Percentiles rank a stretch among this genome's conserved stretches.
phyloP scores from a whole-genome alignment of 108 stramenopile species.

The Fistulifera pelliculosa region DNA sequence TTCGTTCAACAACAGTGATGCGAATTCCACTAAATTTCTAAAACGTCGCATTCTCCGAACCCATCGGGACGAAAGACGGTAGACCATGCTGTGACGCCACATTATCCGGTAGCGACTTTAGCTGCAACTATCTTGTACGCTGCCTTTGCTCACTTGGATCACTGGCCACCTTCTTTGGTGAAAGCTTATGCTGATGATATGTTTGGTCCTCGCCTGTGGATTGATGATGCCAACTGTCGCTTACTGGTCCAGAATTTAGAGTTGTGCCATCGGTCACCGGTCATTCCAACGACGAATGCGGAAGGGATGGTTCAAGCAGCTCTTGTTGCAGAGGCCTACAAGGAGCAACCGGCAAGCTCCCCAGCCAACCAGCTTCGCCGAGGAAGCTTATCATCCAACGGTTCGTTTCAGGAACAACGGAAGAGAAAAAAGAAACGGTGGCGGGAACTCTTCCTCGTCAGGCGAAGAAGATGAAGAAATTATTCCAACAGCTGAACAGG shows the following conservation, averaged over 20 bases:
- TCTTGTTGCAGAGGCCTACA: conserved; percentile 22
- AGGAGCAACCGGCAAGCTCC: neutral
- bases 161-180: conserved; percentile 61
- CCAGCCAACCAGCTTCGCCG: neutral
- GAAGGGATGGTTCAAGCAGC: conserved; percentile 24
- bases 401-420: neutral
- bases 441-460: conserved; percentile 38
- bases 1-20: conserved; percentile 1
- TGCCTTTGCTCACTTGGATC: conserved; percentile 46
- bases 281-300: neutral
- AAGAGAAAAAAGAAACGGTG: neutral
- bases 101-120: conserved; percentile 23
- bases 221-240: conserved; percentile 42
- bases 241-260: conserved; percentile 54
- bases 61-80: neutral
- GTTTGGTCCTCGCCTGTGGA: conserved; percentile 66
- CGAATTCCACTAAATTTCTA: conserved; percentile 1
- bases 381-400: neutral
- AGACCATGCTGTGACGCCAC: conserved; percentile 6
- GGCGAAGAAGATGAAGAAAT: conserved; percentile 48
- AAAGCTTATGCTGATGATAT: conserved; percentile 62
- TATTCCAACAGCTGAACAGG: conserved; percentile 13
- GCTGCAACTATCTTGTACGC: conserved; percentile 51
- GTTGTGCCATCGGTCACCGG: conserved; percentile 15
- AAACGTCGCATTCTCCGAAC: conserved; percentile 5